A percentile compares a stretch with the other conserved stretches of the same genome.
Evolutionary conservation across 768 basidiomycete genomes (phyloP).

Genomic region (Candolleomyces eurysporus): DNA sequence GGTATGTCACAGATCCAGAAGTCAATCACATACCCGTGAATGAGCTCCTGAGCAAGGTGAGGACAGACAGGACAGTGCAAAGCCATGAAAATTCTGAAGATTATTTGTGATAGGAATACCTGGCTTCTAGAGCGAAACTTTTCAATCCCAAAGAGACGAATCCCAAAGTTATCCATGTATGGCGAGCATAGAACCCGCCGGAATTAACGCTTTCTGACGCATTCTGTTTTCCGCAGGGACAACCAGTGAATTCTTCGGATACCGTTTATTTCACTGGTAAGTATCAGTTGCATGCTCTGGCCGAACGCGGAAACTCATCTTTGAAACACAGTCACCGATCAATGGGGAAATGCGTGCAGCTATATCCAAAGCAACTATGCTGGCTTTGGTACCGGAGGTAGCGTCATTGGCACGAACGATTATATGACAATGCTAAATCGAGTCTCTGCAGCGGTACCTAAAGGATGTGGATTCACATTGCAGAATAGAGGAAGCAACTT

Average conservation of each 20-base stretch:
- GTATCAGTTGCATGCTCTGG: constrained; percentile 2
- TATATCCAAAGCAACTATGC: constrained; percentile 88
- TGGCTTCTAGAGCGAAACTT: constrained; percentile 73
- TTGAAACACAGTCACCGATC: constrained; percentile 58
- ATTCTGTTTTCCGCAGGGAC: constrained; percentile 50
- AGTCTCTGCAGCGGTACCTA: constrained; percentile 68
- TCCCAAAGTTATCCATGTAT: constrained; percentile 63
- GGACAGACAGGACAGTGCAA: background rate
- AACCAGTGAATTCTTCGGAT: constrained; percentile 82
- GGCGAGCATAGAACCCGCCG: constrained; percentile 14
- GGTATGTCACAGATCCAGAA: constrained; percentile 92
- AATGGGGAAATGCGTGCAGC: constrained; percentile 89
- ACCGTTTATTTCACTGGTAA: constrained; percentile 91
- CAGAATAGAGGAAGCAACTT: constrained; percentile 94
- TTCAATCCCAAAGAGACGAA: constrained; percentile 71
- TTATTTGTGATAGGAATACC: constrained; percentile 61
- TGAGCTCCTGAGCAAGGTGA: constrained; percentile 81
- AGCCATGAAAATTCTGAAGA: background rate
- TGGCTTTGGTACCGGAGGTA: constrained; percentile 89
- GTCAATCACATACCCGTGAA: constrained; percentile 74
- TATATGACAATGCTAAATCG: background rate
- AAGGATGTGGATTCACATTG: constrained; percentile 93
- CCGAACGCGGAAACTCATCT: background rate
- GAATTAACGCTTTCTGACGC: background rate
- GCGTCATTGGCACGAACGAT: no score